These are phyloP conservation scores for Schwanniomyces yamadae DNA, from an alignment of 805 yeast species.

Conservation along the genomic window DNA sequence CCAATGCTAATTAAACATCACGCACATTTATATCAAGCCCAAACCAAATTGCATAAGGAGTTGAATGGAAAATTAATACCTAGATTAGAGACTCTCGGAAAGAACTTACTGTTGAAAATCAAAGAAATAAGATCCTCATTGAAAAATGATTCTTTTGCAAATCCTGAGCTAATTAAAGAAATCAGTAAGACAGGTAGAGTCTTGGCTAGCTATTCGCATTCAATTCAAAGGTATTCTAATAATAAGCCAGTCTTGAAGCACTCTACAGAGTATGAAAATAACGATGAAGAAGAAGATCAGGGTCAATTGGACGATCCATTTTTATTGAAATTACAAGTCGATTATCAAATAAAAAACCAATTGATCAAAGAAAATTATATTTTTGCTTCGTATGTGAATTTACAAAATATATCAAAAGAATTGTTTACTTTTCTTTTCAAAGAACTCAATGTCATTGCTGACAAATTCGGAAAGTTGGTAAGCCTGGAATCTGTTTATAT, in stretches of 20 bases:
- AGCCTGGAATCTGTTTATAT: conserved; percentile 21
- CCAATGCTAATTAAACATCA: conserved; percentile 37
- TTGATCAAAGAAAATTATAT: conserved; percentile 40
- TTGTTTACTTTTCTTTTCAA: conserved; percentile 36
- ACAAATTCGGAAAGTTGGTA: conserved; percentile 31
- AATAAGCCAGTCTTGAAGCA: conserved; percentile 34
- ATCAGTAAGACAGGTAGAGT: conserved; percentile 61
- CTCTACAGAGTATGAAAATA: conserved; percentile 19
- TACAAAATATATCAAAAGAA: conserved; percentile 41
- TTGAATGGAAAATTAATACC: conserved; percentile 33
- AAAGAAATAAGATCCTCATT: conserved; percentile 41
- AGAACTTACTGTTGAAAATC: conserved; percentile 36
- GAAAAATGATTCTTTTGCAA: conserved; percentile 42
- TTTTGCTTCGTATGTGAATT: conserved; percentile 41
- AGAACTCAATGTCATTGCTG: conserved; percentile 33
- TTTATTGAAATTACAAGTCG: conserved; percentile 37
- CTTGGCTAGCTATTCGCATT: conserved; percentile 32
- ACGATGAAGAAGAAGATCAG: conserved; percentile 23
- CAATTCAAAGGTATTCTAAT: conserved; percentile 36
- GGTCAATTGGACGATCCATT: conserved; percentile 40
- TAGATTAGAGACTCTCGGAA: conserved; percentile 33
- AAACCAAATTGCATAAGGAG: conserved; percentile 31
- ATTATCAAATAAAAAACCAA: conserved; percentile 41
- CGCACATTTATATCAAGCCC: conserved; percentile 23
- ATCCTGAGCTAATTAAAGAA: conserved; percentile 34